Conservation (phyloP, 2,329 filamentous ascomycete species). For the Paecilomyces niveus region DNA sequence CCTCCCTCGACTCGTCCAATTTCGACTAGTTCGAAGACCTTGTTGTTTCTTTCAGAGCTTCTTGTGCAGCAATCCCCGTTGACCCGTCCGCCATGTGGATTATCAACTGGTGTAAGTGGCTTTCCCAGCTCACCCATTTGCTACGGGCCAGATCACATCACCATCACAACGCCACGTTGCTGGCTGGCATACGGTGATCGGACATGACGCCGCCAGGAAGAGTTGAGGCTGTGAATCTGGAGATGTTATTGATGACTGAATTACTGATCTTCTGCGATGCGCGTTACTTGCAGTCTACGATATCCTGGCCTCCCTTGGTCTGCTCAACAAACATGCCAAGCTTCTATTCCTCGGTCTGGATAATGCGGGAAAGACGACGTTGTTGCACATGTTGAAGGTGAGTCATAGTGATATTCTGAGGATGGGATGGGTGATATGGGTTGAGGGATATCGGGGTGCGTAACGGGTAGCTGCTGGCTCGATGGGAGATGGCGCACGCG, state of each 20-base stretch:
- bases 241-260: no score
- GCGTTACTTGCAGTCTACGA: constrained; percentile 62
- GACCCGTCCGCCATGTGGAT: constrained; percentile 67
- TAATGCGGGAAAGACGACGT: constrained; percentile 89
- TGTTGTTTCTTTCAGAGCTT: background rate
- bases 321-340: constrained; percentile 95
- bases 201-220: no score
- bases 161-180: constrained; percentile 2
- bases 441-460: background rate
- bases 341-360: constrained; percentile 88
- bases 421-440: background rate
- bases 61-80: background rate
- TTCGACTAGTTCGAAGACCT: background rate
- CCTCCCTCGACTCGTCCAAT: no score
- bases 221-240: no score
- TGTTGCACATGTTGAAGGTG: constrained; percentile 94
- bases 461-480: background rate
- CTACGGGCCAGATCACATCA: background rate
- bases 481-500: background rate
- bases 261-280: no score
- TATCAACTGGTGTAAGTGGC: constrained; percentile 79
- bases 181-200: background rate
- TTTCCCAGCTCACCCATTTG: constrained; percentile 2
- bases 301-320: constrained; percentile 75
- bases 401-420: constrained; percentile 18